Percentiles rank a stretch among this genome's conserved stretches.
Evolutionary conservation across 2,329 filamentous ascomycete species (phyloP).

Genomic region (Fusarium gaditjirri): DNA sequence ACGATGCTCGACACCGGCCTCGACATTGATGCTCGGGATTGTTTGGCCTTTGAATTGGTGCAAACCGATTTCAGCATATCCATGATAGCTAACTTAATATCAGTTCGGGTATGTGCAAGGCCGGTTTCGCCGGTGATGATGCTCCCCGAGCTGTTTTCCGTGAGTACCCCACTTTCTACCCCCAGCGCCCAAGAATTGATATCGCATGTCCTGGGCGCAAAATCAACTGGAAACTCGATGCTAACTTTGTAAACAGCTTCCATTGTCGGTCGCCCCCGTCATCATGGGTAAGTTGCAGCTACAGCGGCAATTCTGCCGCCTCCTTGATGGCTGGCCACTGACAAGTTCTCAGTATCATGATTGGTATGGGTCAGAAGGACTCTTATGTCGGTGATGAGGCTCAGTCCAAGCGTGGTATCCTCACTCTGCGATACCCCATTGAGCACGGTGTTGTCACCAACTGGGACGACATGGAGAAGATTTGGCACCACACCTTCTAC

Average conservation of each 20-base stretch:
- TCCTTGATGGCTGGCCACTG: conserved; percentile 28
- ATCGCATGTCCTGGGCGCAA: conserved; percentile 21
- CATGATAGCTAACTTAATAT: conserved; percentile 53
- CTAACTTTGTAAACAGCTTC: conserved; percentile 74
- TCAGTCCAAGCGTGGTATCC: conserved; percentile 99
- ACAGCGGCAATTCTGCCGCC: conserved; percentile 16
- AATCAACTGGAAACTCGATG: conserved; percentile 24
- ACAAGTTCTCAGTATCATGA: conserved; percentile 86
- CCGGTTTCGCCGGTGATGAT: conserved; percentile 99
- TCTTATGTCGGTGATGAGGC: conserved; percentile 99
- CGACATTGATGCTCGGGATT: conserved; percentile 17
- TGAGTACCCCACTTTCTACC: conserved; percentile 70
- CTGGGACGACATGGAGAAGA: conserved; percentile 99
- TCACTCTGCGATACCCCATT: conserved; percentile 99
- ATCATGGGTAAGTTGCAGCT: conserved; percentile 87
- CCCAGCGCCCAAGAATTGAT: conserved; percentile 34
- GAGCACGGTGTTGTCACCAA: conserved; percentile 99
- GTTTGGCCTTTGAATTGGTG: conserved; percentile 6
- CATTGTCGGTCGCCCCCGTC: conserved; percentile 99
- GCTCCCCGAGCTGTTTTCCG: conserved; percentile 99
- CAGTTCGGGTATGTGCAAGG: conserved; percentile 99
- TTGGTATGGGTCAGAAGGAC: conserved; percentile 99
- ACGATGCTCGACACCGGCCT: conserved; percentile 36
- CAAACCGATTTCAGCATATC: neutral
- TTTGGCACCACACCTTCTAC: conserved; percentile 99